Evolutionary conservation across 495 filamentous ascomycete genomes (phyloP), one percentile per base, ranked within the genome.

Genomic region (Lophiotrema nucula): DNA sequence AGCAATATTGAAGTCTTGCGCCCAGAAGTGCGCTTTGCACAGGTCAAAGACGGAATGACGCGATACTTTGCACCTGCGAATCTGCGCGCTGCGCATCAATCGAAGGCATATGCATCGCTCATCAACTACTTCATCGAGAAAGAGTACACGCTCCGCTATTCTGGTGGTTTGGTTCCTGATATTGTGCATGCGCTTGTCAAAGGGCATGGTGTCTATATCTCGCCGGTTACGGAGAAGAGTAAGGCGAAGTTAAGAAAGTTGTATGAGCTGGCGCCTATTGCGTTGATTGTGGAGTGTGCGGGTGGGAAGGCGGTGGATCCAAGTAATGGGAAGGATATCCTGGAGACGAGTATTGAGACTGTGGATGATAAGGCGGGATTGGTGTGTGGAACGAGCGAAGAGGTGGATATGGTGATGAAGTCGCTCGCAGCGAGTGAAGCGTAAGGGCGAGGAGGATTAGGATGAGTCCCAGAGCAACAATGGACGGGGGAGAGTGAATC

Each of bases 21-120:
- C 8, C 52, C 74, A 0, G 16, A 39, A 0, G 59, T 79, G 2
- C 46, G 45, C 5, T 61, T 78, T 5, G 31, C 31, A 8, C 45
- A 58, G 3, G 56, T 58, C 11, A 11, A 65, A 3, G 65, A 69
- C 0, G 68, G 68, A 28, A 73, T 67, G 43, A 71, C 73, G 21
- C 68, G 71, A 5, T 81, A 79, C 46, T 81, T 82, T 50, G 72
- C 79, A 0, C 79, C 79, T 0, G 78, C 79, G n/a, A 82, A 82
- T 53, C 60, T 82, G 28, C 74, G 79, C 31, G 69, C 74, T 0
- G 77, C 78, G 2, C 67, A 74, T 11, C 70, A 77, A 21, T 64
- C 74, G 26, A 50, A 61, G 25, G 53, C 60, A 22, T 82, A 82
- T 53, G 72, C 73, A 65, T 21, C 28, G 0, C 65, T 82, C 0